Conservation (phyloP, 2,329 filamentous ascomycete species). For the Phaeosphaeriaceae sp. region DNA sequence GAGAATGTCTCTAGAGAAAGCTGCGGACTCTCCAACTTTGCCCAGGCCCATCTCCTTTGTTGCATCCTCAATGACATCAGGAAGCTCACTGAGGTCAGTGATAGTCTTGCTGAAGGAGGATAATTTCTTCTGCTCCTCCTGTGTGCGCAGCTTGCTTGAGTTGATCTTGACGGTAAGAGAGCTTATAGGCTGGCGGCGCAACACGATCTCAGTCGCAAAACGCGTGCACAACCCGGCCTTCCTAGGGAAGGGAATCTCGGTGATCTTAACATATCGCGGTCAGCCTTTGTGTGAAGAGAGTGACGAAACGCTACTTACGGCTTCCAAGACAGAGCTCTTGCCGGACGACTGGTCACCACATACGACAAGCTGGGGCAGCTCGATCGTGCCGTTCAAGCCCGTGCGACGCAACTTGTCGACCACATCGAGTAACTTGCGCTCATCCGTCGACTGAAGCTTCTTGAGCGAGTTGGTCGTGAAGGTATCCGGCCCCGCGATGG, state of each 20-base stretch:
- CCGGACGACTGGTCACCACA: constrained; percentile 63
- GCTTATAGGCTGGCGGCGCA: constrained; percentile 38
- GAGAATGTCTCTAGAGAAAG: constrained; percentile 53
- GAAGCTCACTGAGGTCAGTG: constrained; percentile 51
- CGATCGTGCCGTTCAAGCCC: constrained; percentile 49
- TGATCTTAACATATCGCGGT: neutral
- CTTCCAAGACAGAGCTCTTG: constrained; percentile 62
- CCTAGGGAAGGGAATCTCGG: neutral
- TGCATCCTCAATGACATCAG: constrained; percentile 60
- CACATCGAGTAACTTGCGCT: constrained; percentile 58
- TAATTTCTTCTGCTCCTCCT: constrained; percentile 42
- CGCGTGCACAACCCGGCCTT: constrained; percentile 1
- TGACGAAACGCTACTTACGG: constrained; percentile 28
- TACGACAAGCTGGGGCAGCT: constrained; percentile 31
- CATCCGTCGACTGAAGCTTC: constrained; percentile 55
- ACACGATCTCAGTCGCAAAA: constrained; percentile 43
- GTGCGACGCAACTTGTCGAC: constrained; percentile 61
- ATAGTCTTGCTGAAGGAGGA: constrained; percentile 46
- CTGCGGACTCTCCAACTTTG: constrained; percentile 17
- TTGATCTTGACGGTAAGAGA: constrained; percentile 48
- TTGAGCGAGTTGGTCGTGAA: constrained; percentile 45
- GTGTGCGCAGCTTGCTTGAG: constrained; percentile 37
- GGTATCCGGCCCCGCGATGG: constrained; percentile 11
- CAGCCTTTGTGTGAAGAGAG: neutral
- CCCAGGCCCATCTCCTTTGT: constrained; percentile 58